Evolutionary conservation across 768 basidiomycete genomes (phyloP), one percentile per base, ranked within the genome.

Genomic region (Scleroderma bovista): DNA sequence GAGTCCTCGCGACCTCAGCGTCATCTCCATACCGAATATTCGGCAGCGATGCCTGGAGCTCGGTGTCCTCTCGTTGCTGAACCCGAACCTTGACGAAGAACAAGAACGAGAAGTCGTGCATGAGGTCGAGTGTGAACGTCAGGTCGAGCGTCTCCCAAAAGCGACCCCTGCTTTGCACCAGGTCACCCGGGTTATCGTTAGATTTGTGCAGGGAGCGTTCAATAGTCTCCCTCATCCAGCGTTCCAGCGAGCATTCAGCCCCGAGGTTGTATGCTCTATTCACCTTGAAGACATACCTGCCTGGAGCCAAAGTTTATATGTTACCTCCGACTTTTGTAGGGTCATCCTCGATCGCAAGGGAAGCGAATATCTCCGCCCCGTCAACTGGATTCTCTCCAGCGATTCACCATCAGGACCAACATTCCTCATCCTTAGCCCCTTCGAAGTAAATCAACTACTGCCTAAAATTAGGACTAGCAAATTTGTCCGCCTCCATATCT

Each of bases 41-140:
- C 22, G 24, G 9, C 41, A 42, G 41, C 41, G 41, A 8, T 42
- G 24, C 41, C 41, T 13, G 6, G 24, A 8, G 10, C 22, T 42
- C 24, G 41, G 41, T 9, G 12, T 41, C 6, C 23, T 67, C 7
- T 53, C 57, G 6, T 42, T 69, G 4, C 31, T 47, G 19, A 55
- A 60, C 20, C 44, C 42, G 26, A 52, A 45, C 22, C 51, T 71
- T 50, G 69, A 68, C 17, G 72, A 75, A 49, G 75, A 76, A 47
- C 73, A 74, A 47, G 75, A 75, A 55, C 58, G 74, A 44, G 73
- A 75, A 51, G 62, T 74, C 7, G 60, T 51, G 6, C 69, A 70
- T 42, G 73, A 75, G 51, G 57, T 68, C 12, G 74, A 75, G 52
- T 52, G 55, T 19, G 72, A 75, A 54, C 52, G 52, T 1, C 57